Base-by-base conservation (phyloP, 2,329 filamentous ascomycete species). In the Clarireedia sp. region DNA sequence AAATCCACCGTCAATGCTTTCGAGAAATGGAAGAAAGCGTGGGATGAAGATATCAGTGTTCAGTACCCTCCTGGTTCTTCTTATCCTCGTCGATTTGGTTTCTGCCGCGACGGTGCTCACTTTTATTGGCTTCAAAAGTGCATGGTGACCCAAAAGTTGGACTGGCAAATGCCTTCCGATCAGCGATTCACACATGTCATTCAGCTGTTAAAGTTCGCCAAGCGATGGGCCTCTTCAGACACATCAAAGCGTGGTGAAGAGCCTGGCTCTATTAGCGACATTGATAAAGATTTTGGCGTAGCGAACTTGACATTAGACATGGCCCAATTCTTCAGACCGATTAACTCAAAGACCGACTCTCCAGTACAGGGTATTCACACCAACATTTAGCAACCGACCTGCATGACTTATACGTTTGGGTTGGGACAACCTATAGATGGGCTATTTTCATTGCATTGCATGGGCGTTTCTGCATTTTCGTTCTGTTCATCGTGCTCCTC, bases 61-160 rank as follows among this genome's bases (percentile, higher is more conserved):
- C 86, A 90, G 65, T 89, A 88, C 59, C 81, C 83, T 6, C 79
- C 72, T 23, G 66, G 68, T 5, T 72, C 72, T n/a, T 74, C 73
- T n/a, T 78, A 78, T 54, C 74, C 74, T 49, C 75, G 77, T 48
- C 80, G 85, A 16, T 78, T 83, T 60, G 86, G 86, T 0, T 89
- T 89, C 68, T 88, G 82, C 53, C 74, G 85, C 49, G 86, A 89
- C 63, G 85, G 79, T 1, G 79, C 88, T 14, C 85, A 87, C 63
- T 89, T 85, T 67, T 89, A 85, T 71, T 89, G 82, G 77, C 75
- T 89, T 43, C 85, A 83, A 16, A 85, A 79, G 58, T 78, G 81
- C 63, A 75, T 88, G 64, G 71, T 89, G 53, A 80, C 82, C 66
- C 79, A 80, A 58, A 79, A 78, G 17, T 72, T 75, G 24, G 79